A percentile compares a stretch with the other conserved stretches of the same genome.
These are phyloP conservation scores for Dioscorea alata DNA, from an alignment of 106 monocot species.

Conservation along the genomic window DNA sequence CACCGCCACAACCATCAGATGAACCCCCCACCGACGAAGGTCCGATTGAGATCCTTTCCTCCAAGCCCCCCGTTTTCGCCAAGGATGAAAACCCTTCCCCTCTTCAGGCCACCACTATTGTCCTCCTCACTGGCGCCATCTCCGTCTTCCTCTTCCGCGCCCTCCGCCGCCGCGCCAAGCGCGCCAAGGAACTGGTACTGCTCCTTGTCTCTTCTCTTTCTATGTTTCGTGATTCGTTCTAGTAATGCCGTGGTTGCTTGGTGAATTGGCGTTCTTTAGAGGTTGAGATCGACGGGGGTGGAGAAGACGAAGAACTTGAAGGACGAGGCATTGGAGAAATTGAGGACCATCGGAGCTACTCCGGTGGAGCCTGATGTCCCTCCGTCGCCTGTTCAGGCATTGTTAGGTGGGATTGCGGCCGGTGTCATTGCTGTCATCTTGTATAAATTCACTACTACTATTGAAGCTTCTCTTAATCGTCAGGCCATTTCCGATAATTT, in stretches of 20 bases:
- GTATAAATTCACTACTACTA: constrained; percentile 78
- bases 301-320: constrained; percentile 47
- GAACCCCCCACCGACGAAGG: constrained; percentile 21
- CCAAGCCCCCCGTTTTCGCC: constrained; percentile 47
- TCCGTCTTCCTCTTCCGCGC: constrained; percentile 92
- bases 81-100: constrained; percentile 64
- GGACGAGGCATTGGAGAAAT: constrained; percentile 69
- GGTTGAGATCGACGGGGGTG: constrained; percentile 71
- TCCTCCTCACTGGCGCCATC: constrained; percentile 89
- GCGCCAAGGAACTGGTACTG: constrained; percentile 70
- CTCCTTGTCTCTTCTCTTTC: neutral
- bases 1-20: neutral
- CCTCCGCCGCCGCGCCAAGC: constrained; percentile 82
- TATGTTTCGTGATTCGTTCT: neutral
- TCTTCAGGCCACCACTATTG: constrained; percentile 77
- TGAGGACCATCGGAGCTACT: constrained; percentile 45
- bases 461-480: constrained; percentile 80
- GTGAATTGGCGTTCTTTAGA: constrained; percentile 29
- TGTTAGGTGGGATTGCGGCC: constrained; percentile 73
- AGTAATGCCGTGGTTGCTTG: neutral
- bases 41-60: constrained; percentile 64
- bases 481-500: constrained; percentile 86
- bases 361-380: constrained; percentile 40
- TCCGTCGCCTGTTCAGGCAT: constrained; percentile 74
- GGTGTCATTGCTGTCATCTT: constrained; percentile 73